Evolutionary conservation across 2,329 filamentous ascomycete genomes (phyloP), one percentile per base, ranked within the genome.

Genomic region (Penicillium janthinellum): DNA sequence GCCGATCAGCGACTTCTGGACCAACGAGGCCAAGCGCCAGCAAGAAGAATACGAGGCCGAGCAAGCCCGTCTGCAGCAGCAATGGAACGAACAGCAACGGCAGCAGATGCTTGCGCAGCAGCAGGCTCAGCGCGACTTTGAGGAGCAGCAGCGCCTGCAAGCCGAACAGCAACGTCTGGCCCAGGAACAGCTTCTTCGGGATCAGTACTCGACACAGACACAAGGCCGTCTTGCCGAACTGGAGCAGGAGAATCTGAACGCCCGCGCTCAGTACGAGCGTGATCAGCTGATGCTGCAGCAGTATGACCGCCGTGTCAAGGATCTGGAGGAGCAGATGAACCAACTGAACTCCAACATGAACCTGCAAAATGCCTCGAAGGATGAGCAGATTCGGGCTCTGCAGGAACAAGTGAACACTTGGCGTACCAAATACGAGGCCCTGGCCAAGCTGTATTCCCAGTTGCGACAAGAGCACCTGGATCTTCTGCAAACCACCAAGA

Each of bases 341-440:
- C 90, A 96, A 66, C 83, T 98, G 54, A 90, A 92, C 69, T 86
- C 83, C 67, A 97, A 92, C 74, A 89, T 91, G 68, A 88, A 90
- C 44, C 89, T 96, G 75, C 95, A 98, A 73, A 88, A 90, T 54
- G 80, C 84, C 38, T 97, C 93, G 73, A 96, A 93, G 74, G 95
- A 99, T 71, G 95, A 98, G 68, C 94, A 98, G 77, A 93, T 99
- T 69, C 84, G 89, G 25, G 89, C 95, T 1, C 82, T 99, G 20
- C 95, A 98, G 72, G 95, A 98, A 78, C 95, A 98, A 78, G 90
- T 98, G 65, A 97, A 97, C 77, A 97, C 93, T 0, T 99, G 95
- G 95, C 86, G 95, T 59, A 90, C 90, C 54, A 99, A 99, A 77
- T 99, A 99, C 72, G 95, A 99, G 76, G 91, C 94, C 0, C 81